Base-by-base conservation (phyloP, 495 filamentous ascomycete species). In the Hyaloscypha variabilis region DNA sequence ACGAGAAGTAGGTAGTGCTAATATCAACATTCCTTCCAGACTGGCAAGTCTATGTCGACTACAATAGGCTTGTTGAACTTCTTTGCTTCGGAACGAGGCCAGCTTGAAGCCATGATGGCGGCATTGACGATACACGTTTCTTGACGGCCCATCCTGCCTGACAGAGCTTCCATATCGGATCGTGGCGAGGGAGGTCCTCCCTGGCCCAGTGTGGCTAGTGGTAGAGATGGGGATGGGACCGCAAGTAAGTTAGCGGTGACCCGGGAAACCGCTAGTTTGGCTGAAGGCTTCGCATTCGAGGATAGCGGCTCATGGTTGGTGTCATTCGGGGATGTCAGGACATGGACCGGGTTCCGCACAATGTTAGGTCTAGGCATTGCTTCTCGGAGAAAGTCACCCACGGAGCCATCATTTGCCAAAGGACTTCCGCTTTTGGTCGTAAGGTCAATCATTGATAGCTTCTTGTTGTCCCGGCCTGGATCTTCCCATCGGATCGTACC, bases 121-220 rank as follows among this genome's bases (percentile, higher is more conserved):
- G 89, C 88, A 76, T 94, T 94, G 69, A 93, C 82, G 58, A 95
- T 77, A 71, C 88, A 92, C 10, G 90, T 93, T 77, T 94, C 92
- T 62, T 75, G 81, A 69, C 88, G 81, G 39, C 80, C 81, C 63
- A 77, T 68, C 46, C 77, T 67, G 10, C 79, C 81, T 29, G 66
- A 64, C 49, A 82, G 72, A 58, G 77, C 78, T 63, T 72, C 74
- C 50, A 76, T 63, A 70, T 83, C 76, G 63, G 75, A 79, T 49
- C 78, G 73, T 64, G 60, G 71, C 67, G 64, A 73, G n/a, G 68
- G 69, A 60, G 79, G 74, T 6, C 75, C 76, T 30, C 77, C 76
- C 60, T 78, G 75, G 34, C 80, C 77, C 29, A 64, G 69, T 36
- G 71, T 64, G 29, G 68, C 65, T 39, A 8, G 28, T n/a, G 67